Conservation (phyloP, 352 stramenopile genomes). For the Phytophthora kernoviae region DNA sequence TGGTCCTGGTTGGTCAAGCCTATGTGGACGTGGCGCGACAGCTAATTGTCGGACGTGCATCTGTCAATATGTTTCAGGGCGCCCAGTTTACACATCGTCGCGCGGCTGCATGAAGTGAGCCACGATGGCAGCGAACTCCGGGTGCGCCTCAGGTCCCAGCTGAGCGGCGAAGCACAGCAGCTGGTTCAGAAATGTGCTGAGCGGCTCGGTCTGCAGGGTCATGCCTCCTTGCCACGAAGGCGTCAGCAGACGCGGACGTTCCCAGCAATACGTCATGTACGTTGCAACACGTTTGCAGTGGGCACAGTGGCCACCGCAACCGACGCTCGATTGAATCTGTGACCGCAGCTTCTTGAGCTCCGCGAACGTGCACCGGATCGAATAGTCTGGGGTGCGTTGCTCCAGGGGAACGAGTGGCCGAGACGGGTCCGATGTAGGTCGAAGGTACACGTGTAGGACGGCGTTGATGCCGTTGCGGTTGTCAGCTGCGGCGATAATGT, state of each 20-base stretch:
- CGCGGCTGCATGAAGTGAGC: slow-evolving; percentile 36
- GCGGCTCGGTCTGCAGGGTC: slow-evolving; percentile 35
- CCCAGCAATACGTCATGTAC: slow-evolving; percentile 44
- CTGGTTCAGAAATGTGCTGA: slow-evolving; percentile 39
- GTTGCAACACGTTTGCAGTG: slow-evolving; percentile 38
- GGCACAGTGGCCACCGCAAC: slow-evolving; percentile 27
- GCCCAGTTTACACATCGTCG: slow-evolving; percentile 22
- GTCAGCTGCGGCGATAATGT: slow-evolving; percentile 24
- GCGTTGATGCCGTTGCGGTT: slow-evolving; percentile 27
- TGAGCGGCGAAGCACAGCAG: slow-evolving; percentile 33
- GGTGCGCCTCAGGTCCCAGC: slow-evolving; percentile 26
- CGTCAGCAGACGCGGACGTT: slow-evolving; percentile 34
- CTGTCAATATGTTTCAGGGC: slow-evolving; percentile 11
- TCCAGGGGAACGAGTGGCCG: slow-evolving; percentile 8
- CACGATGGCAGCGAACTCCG: slow-evolving; percentile 33
- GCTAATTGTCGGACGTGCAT: slow-evolving; percentile 25
- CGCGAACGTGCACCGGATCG: slow-evolving; percentile 28
- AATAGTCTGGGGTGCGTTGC: slow-evolving; percentile 30
- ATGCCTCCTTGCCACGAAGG: slow-evolving; percentile 40
- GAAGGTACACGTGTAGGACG: slow-evolving; percentile 34
- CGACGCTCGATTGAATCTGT: slow-evolving; percentile 29
- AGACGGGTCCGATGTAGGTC: slow-evolving; percentile 1
- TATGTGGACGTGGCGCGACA: slow-evolving; percentile 24
- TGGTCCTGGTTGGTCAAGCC: slow-evolving; percentile 8
- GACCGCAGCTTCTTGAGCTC: slow-evolving; percentile 38